Evolutionary conservation across 768 basidiomycete genomes (phyloP).

Genomic region (Clitopilus hobsonii): DNA sequence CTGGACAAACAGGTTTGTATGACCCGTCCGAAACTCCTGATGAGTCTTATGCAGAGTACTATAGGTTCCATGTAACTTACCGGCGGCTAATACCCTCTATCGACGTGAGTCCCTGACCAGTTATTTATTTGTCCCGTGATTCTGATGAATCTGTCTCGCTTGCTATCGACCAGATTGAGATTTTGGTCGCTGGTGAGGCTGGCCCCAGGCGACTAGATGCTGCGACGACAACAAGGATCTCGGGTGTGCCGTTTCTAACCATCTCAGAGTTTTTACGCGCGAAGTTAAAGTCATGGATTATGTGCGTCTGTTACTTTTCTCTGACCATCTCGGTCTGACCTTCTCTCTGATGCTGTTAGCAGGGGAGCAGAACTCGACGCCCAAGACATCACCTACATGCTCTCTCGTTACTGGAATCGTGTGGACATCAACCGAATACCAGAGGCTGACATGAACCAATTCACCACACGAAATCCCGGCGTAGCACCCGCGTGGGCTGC

Average conservation of each 20-base stretch:
- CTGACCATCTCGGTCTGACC: constrained; percentile 10
- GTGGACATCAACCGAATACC: constrained; percentile 85
- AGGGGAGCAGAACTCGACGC: constrained; percentile 71
- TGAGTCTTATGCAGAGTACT: constrained; percentile 9
- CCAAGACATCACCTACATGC: constrained; percentile 66
- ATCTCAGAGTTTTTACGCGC: constrained; percentile 83
- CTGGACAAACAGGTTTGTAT: constrained; percentile 77
- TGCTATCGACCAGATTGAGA: constrained; percentile 58
- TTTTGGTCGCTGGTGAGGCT: constrained; percentile 75
- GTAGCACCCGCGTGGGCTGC: constrained; percentile 72
- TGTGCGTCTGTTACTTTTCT: constrained; percentile 41
- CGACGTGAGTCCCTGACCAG: constrained; percentile 45
- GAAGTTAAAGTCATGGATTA: constrained; percentile 79
- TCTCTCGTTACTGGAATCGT: constrained; percentile 74
- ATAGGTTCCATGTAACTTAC: constrained; percentile 72
- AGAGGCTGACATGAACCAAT: constrained; percentile 80
- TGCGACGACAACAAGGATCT: constrained; percentile 62
- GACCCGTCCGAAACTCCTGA: constrained; percentile 3
- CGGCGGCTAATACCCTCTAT: constrained; percentile 72
- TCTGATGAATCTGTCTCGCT: constrained; percentile 3
- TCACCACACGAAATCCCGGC: constrained; percentile 54
- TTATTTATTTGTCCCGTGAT: neutral
- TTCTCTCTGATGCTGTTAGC: constrained; percentile 31
- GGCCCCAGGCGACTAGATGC: constrained; percentile 72
- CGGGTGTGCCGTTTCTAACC: constrained; percentile 76